These are phyloP conservation scores for Citrus mangshanensis DNA, from an alignment of 345 rosid species.

Conservation along the genomic window DNA sequence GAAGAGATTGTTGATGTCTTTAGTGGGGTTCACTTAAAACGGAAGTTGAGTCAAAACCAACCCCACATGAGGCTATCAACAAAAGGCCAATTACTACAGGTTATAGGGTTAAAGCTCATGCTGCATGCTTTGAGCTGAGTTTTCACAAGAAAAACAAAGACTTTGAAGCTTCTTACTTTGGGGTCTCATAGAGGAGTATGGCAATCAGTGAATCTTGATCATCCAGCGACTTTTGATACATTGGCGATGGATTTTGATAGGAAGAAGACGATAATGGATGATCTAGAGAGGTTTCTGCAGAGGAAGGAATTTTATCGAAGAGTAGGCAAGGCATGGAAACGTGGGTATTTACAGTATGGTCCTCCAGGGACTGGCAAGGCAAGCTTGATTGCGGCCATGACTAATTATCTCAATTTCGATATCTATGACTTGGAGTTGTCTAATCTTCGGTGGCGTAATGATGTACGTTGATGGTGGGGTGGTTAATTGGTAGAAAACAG, in stretches of 20 bases:
- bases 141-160: conserved; percentile 33
- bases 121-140: conserved; percentile 16
- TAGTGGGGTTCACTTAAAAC: conserved; percentile 20
- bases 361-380: conserved; percentile 34
- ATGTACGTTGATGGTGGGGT: no score
- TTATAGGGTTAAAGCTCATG: background rate
- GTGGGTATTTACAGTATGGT: conserved; percentile 6
- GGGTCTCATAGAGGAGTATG: conserved; percentile 17
- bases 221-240: conserved; percentile 29
- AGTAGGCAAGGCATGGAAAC: conserved; percentile 30
- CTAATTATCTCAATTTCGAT: conserved; percentile 4
- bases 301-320: conserved; percentile 28
- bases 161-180: conserved; percentile 25
- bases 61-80: no score
- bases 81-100: no score
- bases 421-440: conserved; percentile 28
- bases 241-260: conserved; percentile 21
- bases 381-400: conserved; percentile 35
- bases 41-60: conserved; percentile 4
- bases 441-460: background rate
- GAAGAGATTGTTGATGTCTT: background rate
- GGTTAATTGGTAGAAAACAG: background rate
- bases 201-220: conserved; percentile 31
- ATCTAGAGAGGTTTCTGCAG: conserved; percentile 28
- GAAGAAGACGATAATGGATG: conserved; percentile 32